Conservation (phyloP, 257 asterid genomes). For the Orobanche coerulescens region DNA sequence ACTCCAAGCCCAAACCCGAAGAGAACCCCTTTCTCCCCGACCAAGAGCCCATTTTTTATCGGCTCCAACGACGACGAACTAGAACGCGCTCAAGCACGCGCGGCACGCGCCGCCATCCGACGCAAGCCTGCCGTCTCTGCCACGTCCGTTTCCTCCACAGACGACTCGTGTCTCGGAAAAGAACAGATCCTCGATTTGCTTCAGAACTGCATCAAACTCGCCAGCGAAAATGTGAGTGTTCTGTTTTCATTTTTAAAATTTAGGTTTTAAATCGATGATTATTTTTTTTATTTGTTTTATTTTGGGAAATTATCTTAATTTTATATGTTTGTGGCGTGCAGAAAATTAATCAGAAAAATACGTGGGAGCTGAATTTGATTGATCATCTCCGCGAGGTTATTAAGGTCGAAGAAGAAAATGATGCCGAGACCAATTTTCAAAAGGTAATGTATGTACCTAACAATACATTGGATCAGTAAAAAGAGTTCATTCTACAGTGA, state of each 20-base stretch:
- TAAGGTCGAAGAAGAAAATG: constrained; percentile 77
- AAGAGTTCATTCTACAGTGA: background rate
- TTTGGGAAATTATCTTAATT: background rate
- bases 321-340: constrained; percentile 27
- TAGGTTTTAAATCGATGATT: background rate
- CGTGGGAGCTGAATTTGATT: constrained; percentile 92
- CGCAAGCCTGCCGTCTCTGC: constrained; percentile 42
- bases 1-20: constrained; percentile 61
- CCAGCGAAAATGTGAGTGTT: constrained; percentile 72
- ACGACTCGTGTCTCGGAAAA: constrained; percentile 52
- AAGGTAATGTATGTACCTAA: constrained; percentile 42
- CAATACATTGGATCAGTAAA: background rate
- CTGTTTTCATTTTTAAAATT: background rate
- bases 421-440: constrained; percentile 79
- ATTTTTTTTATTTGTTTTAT: background rate
- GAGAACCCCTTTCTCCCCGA: constrained; percentile 62
- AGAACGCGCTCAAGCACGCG: constrained; percentile 95
- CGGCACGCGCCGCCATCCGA: constrained; percentile 82
- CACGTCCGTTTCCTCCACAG: constrained; percentile 25
- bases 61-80: constrained; percentile 87
- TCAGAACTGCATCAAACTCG: constrained; percentile 91
- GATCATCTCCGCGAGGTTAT: constrained; percentile 79
- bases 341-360: constrained; percentile 92
- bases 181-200: constrained; percentile 77
- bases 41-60: constrained; percentile 61